Evolutionary conservation across 768 basidiomycete species (phyloP).

Genomic region (Crucibulum laeve): DNA sequence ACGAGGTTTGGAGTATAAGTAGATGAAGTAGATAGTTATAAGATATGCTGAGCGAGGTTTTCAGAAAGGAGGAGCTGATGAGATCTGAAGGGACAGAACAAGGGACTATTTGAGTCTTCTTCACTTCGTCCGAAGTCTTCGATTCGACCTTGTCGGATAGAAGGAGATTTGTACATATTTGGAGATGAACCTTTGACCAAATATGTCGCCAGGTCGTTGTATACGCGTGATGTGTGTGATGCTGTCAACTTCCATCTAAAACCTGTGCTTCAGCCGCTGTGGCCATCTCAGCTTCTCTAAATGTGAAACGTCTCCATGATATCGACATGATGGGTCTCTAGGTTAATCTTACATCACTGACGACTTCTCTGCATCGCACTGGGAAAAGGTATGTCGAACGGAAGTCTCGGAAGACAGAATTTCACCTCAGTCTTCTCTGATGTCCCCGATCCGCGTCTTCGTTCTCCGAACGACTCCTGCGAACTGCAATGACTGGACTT

Average conservation of each 20-base stretch:
- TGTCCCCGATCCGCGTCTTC: too few relatives aligned
- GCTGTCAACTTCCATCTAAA: constrained; percentile 12
- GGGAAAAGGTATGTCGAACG: not conserved
- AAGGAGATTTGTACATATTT: constrained; percentile 11
- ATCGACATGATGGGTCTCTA: not conserved
- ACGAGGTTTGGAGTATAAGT: constrained; percentile 7
- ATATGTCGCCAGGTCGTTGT: not conserved
- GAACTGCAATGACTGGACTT: too few relatives aligned
- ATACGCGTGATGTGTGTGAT: constrained; percentile 10
- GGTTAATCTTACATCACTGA: not conserved
- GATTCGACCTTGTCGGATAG: constrained; percentile 29
- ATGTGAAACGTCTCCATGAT: not conserved
- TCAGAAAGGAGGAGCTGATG: not conserved
- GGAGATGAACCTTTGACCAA: not conserved
- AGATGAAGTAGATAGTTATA: constrained; percentile 3
- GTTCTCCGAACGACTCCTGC: too few relatives aligned
- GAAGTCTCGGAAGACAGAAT: too few relatives aligned
- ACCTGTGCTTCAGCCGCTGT: constrained; percentile 5
- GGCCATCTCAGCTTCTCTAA: not conserved
- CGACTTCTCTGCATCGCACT: not conserved
- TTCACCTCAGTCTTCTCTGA: too few relatives aligned
- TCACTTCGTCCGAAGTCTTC: constrained; percentile 25
- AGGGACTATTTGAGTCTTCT: constrained; percentile 4
- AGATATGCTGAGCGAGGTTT: not conserved
- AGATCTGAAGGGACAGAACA: constrained; percentile 1